Base-by-base conservation (phyloP, 202 grass and related monocot genomes). In the Bolboschoenoplectus hybrid region DNA sequence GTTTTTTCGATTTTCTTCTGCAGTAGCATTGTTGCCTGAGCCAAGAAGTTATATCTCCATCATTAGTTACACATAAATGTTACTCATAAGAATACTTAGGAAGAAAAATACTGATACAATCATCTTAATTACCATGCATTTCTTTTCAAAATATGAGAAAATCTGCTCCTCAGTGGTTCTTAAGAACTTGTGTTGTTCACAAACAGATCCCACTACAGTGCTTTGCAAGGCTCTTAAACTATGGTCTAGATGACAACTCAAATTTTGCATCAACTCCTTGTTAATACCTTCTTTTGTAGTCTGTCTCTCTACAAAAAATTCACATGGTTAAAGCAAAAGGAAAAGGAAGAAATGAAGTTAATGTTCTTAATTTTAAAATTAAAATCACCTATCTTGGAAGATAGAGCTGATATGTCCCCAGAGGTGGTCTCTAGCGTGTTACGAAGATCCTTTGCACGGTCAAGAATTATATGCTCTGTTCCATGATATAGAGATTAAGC, bases 311-410 rank as follows among this genome's bases (percentile, higher is more conserved):
- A 49, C 61, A 69, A 87, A 92, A 58, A 74, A 32, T 87, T 89
- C 32, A 14, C 73, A 76, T 53, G 49, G 47, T 76, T 76, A 76
- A 35, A 76, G 20, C 26, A 53, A 76, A 53, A 76, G 5, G 9
- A 38, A 36, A 53, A 40, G 67, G 40, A 13, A 55, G 73, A 49
- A 36, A 51, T 14, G 49, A 50, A 50, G 70, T 74, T 12, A 74
- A 46, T 19, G 26, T 5, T 14, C n/a, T 0, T 52, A 38, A 36
- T 26, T 38, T 53, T 76, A 14, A 55, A 76, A 35, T 55, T 51
- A 52, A 76, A 32, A 76, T 85, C 86, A 92, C 94, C 91, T 84
- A 93, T 74, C 89, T 94, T 97, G 69, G 84, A 87, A 45, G 88
- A 63, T 56, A 97, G 89, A 66, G 64, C 41, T 41, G 85, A 82